phyloP scores from a whole-genome alignment of 2,329 filamentous ascomycete genomes.

The Beauveria rudraprayagi region DNA sequence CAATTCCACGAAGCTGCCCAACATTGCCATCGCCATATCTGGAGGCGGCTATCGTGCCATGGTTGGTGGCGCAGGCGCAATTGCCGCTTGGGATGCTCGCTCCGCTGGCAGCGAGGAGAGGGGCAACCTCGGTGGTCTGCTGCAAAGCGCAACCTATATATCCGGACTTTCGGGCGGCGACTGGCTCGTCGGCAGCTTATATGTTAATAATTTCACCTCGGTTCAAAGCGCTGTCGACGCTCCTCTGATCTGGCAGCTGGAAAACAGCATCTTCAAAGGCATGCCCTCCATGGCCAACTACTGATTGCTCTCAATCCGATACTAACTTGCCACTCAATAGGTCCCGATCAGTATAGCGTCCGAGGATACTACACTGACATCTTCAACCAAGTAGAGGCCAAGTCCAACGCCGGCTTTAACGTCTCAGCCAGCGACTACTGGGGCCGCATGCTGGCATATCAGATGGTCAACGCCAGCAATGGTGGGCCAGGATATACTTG shows the following conservation, averaged over 20 bases:
- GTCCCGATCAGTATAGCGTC: constrained; percentile 19
- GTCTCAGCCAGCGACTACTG: constrained; percentile 74
- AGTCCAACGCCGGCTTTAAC: constrained; percentile 51
- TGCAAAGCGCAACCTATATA: constrained; percentile 76
- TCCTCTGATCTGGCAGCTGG: constrained; percentile 28
- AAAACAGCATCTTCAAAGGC: constrained; percentile 29
- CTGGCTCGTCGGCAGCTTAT: constrained; percentile 69
- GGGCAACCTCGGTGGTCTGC: constrained; percentile 69
- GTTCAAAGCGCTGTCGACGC: constrained; percentile 33
- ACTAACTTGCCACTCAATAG: constrained; percentile 25
- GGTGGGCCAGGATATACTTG: constrained; percentile 71
- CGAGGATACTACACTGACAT: constrained; percentile 54
- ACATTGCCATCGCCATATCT: constrained; percentile 67
- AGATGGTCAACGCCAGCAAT: constrained; percentile 63
- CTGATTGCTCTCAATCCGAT: constrained; percentile 5
- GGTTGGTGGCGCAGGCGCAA: constrained; percentile 70
- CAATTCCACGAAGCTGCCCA: constrained; percentile 48
- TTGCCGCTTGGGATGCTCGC: constrained; percentile 71
- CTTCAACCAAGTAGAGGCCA: constrained; percentile 47
- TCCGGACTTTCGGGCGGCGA: constrained; percentile 74
- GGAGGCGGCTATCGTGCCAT: constrained; percentile 82
- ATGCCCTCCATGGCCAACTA: constrained; percentile 1
- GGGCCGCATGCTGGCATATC: constrained; percentile 68
- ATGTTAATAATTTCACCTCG: constrained; percentile 67
- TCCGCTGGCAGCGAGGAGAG: constrained; percentile 38